Evolutionary conservation across 441 rosid species (phyloP).

Genomic region (Lepidium campestre): DNA sequence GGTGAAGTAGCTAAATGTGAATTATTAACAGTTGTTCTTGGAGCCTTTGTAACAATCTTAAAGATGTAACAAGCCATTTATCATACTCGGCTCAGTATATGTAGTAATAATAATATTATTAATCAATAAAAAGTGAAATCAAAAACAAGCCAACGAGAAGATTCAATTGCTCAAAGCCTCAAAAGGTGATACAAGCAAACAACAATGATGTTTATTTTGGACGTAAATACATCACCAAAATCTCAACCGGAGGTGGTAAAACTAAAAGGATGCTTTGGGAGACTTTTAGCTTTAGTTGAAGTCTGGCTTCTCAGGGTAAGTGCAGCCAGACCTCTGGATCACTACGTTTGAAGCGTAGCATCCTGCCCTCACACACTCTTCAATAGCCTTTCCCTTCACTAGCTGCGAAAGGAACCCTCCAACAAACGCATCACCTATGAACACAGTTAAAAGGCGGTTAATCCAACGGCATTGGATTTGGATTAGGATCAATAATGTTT

Average conservation of each 20-base stretch:
- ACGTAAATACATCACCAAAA: background rate
- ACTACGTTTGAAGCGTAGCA: conserved; percentile 78
- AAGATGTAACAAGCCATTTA: background rate
- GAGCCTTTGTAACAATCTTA: too few species aligned
- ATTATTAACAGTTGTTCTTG: too few species aligned
- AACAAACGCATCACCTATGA: conserved; percentile 89
- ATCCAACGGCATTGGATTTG: background rate
- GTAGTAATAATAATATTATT: background rate
- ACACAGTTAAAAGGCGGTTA: background rate
- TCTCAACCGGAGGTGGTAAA: background rate
- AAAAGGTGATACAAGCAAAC: conserved; percentile 22
- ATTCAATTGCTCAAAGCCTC: conserved; percentile 9
- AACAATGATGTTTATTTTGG: conserved; percentile 13
- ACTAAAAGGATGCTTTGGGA: conserved; percentile 3
- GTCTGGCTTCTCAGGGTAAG: conserved; percentile 48
- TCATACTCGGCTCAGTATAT: background rate
- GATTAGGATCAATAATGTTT: background rate
- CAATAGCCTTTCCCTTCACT: conserved; percentile 66
- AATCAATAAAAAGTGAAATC: background rate
- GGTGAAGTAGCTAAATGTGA: too few species aligned
- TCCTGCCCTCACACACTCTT: conserved; percentile 80
- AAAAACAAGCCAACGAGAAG: conserved; percentile 4
- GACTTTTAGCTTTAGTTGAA: conserved; percentile 20
- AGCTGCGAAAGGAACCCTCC: conserved; percentile 88
- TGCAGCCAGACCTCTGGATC: conserved; percentile 95